These are phyloP conservation scores for Polyplosphaeria fusca DNA, from an alignment of 495 filamentous ascomycete species.

Conservation along the genomic window DNA sequence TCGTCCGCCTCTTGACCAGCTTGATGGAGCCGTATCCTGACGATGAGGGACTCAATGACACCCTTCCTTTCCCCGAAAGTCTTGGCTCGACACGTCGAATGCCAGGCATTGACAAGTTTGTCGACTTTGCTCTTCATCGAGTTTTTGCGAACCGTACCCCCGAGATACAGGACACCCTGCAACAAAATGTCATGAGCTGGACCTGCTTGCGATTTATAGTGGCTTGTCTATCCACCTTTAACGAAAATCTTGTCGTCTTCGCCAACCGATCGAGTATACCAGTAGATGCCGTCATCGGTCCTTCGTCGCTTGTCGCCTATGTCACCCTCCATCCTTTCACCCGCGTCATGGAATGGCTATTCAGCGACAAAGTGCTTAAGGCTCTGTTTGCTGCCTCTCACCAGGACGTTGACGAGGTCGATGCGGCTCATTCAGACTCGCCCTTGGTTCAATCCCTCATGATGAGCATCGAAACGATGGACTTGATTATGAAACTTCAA, in stretches of 20 bases:
- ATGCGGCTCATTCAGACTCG: constrained; percentile 64
- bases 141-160: constrained; percentile 62
- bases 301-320: constrained; percentile 70
- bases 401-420: constrained; percentile 65
- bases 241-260: constrained; percentile 83
- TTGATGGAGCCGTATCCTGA: constrained; percentile 62
- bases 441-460: constrained; percentile 71
- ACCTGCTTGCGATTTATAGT: constrained; percentile 76
- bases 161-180: constrained; percentile 58
- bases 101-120: constrained; percentile 84
- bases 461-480: constrained; percentile 74
- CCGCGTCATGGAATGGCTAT: constrained; percentile 94
- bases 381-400: constrained; percentile 73
- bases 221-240: constrained; percentile 75
- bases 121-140: constrained; percentile 81
- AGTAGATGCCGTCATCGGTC: constrained; percentile 68
- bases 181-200: constrained; percentile 66
- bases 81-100: constrained; percentile 76
- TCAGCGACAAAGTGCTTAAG: constrained; percentile 82
- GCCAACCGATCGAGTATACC: constrained; percentile 68
- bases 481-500: constrained; percentile 76
- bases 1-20: constrained; percentile 67
- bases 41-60: constrained; percentile 60
- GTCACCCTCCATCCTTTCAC: constrained; percentile 85
- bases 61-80: constrained; percentile 81